Percentiles rank a stretch among this genome's conserved stretches.
Evolutionary conservation across 1,284 basidiomycete species (phyloP).

Genomic region (Ustilago cynodontis): DNA sequence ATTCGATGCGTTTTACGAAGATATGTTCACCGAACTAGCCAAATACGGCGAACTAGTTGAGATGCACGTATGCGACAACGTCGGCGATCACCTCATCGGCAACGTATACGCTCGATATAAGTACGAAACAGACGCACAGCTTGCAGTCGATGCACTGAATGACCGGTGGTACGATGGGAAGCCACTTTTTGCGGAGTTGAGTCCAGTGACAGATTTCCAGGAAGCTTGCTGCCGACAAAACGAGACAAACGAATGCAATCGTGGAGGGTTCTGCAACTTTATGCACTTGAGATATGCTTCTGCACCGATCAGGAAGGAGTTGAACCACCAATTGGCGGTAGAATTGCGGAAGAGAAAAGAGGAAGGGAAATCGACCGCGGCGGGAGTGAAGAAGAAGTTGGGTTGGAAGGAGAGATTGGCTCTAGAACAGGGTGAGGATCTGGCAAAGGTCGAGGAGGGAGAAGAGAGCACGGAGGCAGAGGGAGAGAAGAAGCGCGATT

Average conservation of each 20-base stretch:
- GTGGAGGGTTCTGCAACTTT: slow-evolving; percentile 89
- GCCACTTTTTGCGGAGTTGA: slow-evolving; percentile 98
- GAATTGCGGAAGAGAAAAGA: slow-evolving; percentile 53
- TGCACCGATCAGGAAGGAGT: slow-evolving; percentile 47
- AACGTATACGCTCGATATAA: slow-evolving; percentile 99
- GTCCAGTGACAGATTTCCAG: slow-evolving; percentile 97
- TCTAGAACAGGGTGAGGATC: slow-evolving; percentile 29
- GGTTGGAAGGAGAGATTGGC: slow-evolving; percentile 52
- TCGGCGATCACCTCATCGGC: slow-evolving; percentile 97
- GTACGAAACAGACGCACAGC: slow-evolving; percentile 96
- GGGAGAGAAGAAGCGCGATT: not conserved
- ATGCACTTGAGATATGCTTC: slow-evolving; percentile 80
- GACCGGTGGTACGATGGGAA: slow-evolving; percentile 96
- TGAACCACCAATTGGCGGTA: slow-evolving; percentile 64
- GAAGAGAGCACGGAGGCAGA: slow-evolving; percentile 11
- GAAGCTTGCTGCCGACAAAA: slow-evolving; percentile 96
- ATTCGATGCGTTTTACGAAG: slow-evolving; percentile 97
- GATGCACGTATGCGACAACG: slow-evolving; percentile 97
- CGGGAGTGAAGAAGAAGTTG: slow-evolving; percentile 26
- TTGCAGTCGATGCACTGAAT: slow-evolving; percentile 91
- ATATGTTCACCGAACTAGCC: slow-evolving; percentile 80
- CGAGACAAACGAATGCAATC: slow-evolving; percentile 77
- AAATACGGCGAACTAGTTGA: slow-evolving; percentile 96
- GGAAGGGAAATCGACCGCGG: slow-evolving; percentile 29
- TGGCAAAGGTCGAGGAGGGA: slow-evolving; percentile 2